Evolutionary conservation across 1,284 basidiomycete genomes (phyloP), one percentile per base, ranked within the genome.

Genomic region (Trametes sp.): DNA sequence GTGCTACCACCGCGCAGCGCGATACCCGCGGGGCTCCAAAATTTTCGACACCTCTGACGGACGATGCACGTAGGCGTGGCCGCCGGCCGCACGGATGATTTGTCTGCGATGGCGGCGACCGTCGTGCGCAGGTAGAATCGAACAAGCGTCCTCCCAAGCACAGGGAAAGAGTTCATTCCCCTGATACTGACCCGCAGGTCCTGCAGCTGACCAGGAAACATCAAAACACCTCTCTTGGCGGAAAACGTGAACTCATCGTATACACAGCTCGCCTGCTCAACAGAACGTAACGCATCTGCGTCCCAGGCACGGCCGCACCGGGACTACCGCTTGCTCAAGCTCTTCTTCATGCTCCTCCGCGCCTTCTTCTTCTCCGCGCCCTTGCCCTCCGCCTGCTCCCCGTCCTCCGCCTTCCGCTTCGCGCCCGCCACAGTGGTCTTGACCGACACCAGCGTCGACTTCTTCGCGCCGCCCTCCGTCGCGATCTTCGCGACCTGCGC

Each of bases 381-480:
- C 82, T 83, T 28, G 75, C 60, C 61, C 29, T 59, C 78, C 67
- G 78, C 79, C 23, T 69, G 75, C 16, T 62, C 68, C 3, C 11
- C 61, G 76, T 73, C 74, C 16, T 82, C 84, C n/a, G 81, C 82
- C 73, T 92, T 93, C 63, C 92, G 78, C 75, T 94, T 94, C 72
- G 85, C 74, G 9, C 44, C 68, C 0, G 67, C 74, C 5, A 76
- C 77, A n/a, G n/a, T n/a, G n/a, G 81, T 80, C 77, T 92, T 93
- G 50, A 96, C 82, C 68, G 90, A 94, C 54, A 97, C 84, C 7
- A 95, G 85, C 1, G 89, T 91, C 28, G 84, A 84, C 42, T 84
- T 78, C 41, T 84, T 82, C 49, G 79, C 81, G 26, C 36, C 75
- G 59, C 57, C 77, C 61, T 75, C 81, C 33, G 75, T 76, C 10